A percentile compares a stretch with the other conserved stretches of the same genome.
These are phyloP conservation scores for Diaporthe ilicicola DNA, from an alignment of 2,329 filamentous ascomycete species.

Conservation along the genomic window DNA sequence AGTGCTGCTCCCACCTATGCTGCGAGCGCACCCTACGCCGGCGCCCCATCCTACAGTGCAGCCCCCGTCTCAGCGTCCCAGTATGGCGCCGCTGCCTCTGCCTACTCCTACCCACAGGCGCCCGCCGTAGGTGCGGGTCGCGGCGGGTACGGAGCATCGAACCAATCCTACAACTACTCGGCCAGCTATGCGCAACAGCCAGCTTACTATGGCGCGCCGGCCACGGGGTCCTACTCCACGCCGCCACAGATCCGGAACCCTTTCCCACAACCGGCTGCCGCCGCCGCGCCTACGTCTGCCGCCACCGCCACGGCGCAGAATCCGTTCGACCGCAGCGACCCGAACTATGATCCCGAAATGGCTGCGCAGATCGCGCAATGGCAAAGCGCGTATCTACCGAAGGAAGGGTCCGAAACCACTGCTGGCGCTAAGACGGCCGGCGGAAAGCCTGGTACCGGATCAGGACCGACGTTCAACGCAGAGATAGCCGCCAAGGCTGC, in stretches of 20 bases:
- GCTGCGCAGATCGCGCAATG: constrained; percentile 94
- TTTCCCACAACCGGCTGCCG: constrained; percentile 71
- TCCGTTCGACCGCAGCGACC: constrained; percentile 40
- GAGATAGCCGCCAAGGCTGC: constrained; percentile 47
- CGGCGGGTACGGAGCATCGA: constrained; percentile 40
- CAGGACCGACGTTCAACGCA: constrained; percentile 43
- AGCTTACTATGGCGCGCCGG: constrained; percentile 51
- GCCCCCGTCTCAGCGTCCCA: constrained; percentile 48
- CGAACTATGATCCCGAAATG: constrained; percentile 77
- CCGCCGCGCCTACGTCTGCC: constrained; percentile 38
- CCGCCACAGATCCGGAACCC: constrained; percentile 82
- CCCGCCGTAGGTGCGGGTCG: constrained; percentile 47
- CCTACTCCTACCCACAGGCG: constrained; percentile 39
- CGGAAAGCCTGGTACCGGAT: constrained; percentile 41
- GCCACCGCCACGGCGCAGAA: constrained; percentile 37
- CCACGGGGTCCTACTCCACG: constrained; percentile 55
- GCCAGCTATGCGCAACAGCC: constrained; percentile 47
- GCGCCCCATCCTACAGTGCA: constrained; percentile 44
- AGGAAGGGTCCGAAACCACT: constrained; percentile 55
- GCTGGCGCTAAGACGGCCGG: constrained; percentile 38
- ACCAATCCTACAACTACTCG: constrained; percentile 33
- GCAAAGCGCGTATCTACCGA: constrained; percentile 86
- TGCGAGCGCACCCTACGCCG: constrained; percentile 43
- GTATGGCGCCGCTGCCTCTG: constrained; percentile 51
- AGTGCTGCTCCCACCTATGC: constrained; percentile 41